Evolutionary conservation across 257 asterid species (phyloP), one percentile per base, ranked within the genome.

Genomic region (Lavandula angustifolia): DNA sequence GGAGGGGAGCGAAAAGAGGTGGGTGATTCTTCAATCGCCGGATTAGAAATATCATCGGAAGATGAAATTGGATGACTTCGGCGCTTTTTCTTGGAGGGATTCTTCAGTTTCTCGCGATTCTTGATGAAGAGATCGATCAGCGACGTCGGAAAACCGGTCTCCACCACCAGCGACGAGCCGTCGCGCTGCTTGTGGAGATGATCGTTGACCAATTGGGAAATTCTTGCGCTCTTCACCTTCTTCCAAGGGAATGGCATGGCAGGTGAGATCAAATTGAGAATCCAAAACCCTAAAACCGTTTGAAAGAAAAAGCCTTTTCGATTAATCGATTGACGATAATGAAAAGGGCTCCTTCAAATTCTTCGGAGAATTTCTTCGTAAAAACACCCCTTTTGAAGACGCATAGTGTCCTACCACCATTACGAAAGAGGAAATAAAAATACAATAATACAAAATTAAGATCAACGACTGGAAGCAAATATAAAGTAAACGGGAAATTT

Each of bases 111-210:
- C 12, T 79, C 87, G 9, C 80, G 87, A 61, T 92, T 82, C 67
- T 87, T 92, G 52, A 92, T 83, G 72, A 87, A 80, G 6, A 88
- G 85, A 78, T 91, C 95, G 44, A 91, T 75, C 27, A 91, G 79
- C 17, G 95, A 88, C 5, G 98, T 81, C 0, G 98, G 95, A 64
- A 92, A 92, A 4, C 96, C 95, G 13, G 96, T 88, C 35, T 83
- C 87, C 41, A 92, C 95, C 35, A 85, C 84, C 13, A 89, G 85
- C n/a, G 90, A 82, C 12, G 88, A 74, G 1, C 83, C 90, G 38
- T 81, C 90, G 9, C 89, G 83, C 49, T 86, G 84, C 66, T 76
- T 82, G 55, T 73, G 79, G 52, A 91, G 66, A 67, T 84, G 95
- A 65, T 88, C 87, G 55, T 81, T 85, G 70, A 88, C 80, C 64